Percentiles rank a stretch among this genome's conserved stretches.
phyloP scores from a whole-genome alignment of 495 filamentous ascomycete genomes.

The Penicillium arizonense region DNA sequence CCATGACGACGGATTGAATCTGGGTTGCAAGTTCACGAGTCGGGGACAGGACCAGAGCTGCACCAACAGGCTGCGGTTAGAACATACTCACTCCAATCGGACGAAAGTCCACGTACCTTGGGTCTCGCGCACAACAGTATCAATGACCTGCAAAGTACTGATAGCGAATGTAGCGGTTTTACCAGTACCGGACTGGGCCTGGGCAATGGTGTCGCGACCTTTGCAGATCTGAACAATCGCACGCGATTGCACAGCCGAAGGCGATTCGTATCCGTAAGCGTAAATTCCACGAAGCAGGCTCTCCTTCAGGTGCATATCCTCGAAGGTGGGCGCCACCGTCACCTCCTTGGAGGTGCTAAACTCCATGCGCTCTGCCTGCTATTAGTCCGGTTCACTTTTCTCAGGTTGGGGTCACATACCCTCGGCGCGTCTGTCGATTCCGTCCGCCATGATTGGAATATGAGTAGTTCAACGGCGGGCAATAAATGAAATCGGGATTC shows the following conservation, averaged over 20 bases:
- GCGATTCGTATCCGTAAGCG: slow-evolving; percentile 96
- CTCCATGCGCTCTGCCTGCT: slow-evolving; percentile 78
- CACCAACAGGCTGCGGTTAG: slow-evolving; percentile 12
- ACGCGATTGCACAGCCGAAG: slow-evolving; percentile 93
- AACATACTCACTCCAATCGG: neutral
- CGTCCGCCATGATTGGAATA: slow-evolving; percentile 73
- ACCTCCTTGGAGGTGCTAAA: slow-evolving; percentile 98
- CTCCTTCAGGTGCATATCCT: slow-evolving; percentile 88
- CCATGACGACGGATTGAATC: slow-evolving; percentile 97
- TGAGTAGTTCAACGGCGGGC: slow-evolving; percentile 1
- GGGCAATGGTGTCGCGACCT: slow-evolving; percentile 96
- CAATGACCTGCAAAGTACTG: slow-evolving; percentile 92
- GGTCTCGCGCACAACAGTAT: slow-evolving; percentile 78
- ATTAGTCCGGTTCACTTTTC: slow-evolving; percentile 24
- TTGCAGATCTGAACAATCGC: slow-evolving; percentile 99
- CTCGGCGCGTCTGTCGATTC: slow-evolving; percentile 90
- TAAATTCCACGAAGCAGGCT: slow-evolving; percentile 97
- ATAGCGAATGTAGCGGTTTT: slow-evolving; percentile 99
- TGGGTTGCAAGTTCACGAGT: slow-evolving; percentile 97
- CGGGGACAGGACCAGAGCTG: slow-evolving; percentile 91
- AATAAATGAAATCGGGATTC: slow-evolving; percentile 6
- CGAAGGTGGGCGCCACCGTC: slow-evolving; percentile 71
- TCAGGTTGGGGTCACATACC: slow-evolving; percentile 34
- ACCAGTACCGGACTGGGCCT: slow-evolving; percentile 98
- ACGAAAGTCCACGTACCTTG: slow-evolving; percentile 52